Conservation (phyloP, 345 rosid species). For the Eucalyptus guilfoylei region DNA sequence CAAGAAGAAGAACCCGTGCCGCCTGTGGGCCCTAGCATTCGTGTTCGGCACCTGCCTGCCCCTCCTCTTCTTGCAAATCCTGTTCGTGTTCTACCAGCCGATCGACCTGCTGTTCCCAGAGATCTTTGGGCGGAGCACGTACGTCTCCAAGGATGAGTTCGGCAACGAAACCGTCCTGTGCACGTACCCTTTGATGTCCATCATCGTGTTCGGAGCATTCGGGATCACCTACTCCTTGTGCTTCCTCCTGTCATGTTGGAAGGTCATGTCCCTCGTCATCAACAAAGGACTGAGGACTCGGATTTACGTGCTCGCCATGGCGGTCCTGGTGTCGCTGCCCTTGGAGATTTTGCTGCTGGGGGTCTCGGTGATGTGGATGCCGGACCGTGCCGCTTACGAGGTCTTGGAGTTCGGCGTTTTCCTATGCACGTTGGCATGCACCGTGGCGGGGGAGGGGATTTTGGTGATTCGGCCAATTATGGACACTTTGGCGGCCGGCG, state of each 20-base stretch:
- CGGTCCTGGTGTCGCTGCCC: slow-evolving; percentile 15
- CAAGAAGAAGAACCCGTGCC: slow-evolving; percentile 16
- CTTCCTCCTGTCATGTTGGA: slow-evolving; percentile 36
- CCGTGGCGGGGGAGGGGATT: slow-evolving; percentile 40
- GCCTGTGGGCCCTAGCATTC: slow-evolving; percentile 17
- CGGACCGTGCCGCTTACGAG: neutral
- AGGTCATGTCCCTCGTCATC: slow-evolving; percentile 36
- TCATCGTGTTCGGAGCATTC: slow-evolving; percentile 31
- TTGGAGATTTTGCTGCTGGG: slow-evolving; percentile 20
- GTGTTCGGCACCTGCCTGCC: slow-evolving; percentile 38
- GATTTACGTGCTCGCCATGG: slow-evolving; percentile 16
- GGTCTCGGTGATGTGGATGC: slow-evolving; percentile 20
- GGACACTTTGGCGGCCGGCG: slow-evolving; percentile 44
- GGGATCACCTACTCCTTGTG: slow-evolving; percentile 9
- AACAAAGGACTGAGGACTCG: slow-evolving; percentile 38
- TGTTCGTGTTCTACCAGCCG: slow-evolving; percentile 4
- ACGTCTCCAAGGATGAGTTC: neutral
- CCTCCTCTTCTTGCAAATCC: slow-evolving; percentile 16
- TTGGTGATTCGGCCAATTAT: slow-evolving; percentile 47
- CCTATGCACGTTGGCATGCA: slow-evolving; percentile 11
- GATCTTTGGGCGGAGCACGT: slow-evolving; percentile 8
- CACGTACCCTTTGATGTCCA: slow-evolving; percentile 31
- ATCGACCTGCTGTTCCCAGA: neutral
- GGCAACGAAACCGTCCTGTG: slow-evolving; percentile 18
- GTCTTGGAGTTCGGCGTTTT: slow-evolving; percentile 9